These are phyloP conservation scores for Leishmania lainsoni DNA, from an alignment of 208 protist genomes.

Conservation along the genomic window DNA sequence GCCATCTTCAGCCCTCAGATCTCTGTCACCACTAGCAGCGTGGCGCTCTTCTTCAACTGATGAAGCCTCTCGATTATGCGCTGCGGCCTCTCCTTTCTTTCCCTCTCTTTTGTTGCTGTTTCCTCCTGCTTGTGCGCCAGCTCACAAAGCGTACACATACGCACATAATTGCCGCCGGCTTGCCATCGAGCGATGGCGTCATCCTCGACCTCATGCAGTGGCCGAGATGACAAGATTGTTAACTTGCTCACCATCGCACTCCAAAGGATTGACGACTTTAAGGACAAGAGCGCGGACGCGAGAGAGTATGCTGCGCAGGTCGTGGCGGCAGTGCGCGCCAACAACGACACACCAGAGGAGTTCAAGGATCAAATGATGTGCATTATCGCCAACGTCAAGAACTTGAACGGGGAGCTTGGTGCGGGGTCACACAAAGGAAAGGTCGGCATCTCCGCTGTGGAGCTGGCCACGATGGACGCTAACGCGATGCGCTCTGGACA, in stretches of 20 bases:
- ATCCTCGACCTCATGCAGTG: slow-evolving; percentile 1
- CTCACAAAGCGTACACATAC: not conserved
- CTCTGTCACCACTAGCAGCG: not conserved
- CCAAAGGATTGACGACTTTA: slow-evolving; percentile 62
- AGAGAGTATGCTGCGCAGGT: slow-evolving; percentile 49
- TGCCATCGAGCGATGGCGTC: slow-evolving; percentile 1
- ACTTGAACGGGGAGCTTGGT: slow-evolving; percentile 67
- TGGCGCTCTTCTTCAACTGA: not conserved
- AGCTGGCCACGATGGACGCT: slow-evolving; percentile 72
- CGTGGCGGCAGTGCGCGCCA: slow-evolving; percentile 39
- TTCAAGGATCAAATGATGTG: slow-evolving; percentile 78
- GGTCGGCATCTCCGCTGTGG: slow-evolving; percentile 32
- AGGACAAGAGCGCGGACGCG: slow-evolving; percentile 31
- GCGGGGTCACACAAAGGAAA: not conserved
- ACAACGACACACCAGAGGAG: slow-evolving; percentile 43
- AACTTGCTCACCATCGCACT: slow-evolving; percentile 47
- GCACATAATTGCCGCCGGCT: not conserved
- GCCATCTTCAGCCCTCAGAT: not conserved
- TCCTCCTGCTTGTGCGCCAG: not conserved
- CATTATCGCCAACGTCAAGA: slow-evolving; percentile 74
- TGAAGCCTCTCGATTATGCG: not conserved
- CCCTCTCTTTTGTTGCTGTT: not conserved
- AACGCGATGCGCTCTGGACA: slow-evolving; percentile 68
- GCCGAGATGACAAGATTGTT: slow-evolving; percentile 34
- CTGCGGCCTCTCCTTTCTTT: no score